Conservation (phyloP, 2,329 filamentous ascomycete genomes). For the Botrytis fragariae region DNA sequence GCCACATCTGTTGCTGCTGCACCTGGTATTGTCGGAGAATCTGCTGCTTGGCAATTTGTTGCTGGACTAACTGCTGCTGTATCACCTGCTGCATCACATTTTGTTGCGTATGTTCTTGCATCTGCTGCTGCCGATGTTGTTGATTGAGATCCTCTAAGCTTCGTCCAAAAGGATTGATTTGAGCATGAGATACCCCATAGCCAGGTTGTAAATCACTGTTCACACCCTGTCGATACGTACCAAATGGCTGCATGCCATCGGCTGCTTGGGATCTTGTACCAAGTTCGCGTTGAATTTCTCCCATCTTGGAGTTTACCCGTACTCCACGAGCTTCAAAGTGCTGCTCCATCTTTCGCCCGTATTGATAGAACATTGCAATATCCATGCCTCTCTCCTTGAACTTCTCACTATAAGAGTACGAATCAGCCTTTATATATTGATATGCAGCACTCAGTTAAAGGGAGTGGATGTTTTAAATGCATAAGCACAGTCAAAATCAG, state of each 20-base stretch:
- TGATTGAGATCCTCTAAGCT: not conserved
- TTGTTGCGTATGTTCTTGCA: not conserved
- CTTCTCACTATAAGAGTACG: not conserved
- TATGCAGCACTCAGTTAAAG: not conserved
- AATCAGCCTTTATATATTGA: not conserved
- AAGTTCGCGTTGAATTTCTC: slow-evolving; percentile 9
- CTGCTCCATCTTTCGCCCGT: slow-evolving; percentile 16
- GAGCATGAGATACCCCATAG: not conserved
- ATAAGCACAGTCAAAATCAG: not conserved
- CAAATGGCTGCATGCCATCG: slow-evolving; percentile 17
- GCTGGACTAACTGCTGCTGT: not conserved
- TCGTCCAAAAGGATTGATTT: not conserved
- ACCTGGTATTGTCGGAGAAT: not conserved
- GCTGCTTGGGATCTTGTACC: slow-evolving; percentile 4
- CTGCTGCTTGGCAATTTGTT: not conserved
- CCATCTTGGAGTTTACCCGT: slow-evolving; percentile 9
- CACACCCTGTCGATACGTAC: not conserved
- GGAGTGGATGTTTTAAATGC: not conserved
- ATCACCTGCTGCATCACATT: not conserved
- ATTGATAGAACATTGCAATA: not conserved
- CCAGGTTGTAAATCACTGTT: not conserved
- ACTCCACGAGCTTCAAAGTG: not conserved
- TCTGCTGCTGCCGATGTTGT: not conserved
- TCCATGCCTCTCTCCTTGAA: slow-evolving; percentile 18
- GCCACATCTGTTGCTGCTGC: not conserved